These are phyloP conservation scores for Lactarius indigo DNA, from an alignment of 768 basidiomycete species.

Conservation along the genomic window DNA sequence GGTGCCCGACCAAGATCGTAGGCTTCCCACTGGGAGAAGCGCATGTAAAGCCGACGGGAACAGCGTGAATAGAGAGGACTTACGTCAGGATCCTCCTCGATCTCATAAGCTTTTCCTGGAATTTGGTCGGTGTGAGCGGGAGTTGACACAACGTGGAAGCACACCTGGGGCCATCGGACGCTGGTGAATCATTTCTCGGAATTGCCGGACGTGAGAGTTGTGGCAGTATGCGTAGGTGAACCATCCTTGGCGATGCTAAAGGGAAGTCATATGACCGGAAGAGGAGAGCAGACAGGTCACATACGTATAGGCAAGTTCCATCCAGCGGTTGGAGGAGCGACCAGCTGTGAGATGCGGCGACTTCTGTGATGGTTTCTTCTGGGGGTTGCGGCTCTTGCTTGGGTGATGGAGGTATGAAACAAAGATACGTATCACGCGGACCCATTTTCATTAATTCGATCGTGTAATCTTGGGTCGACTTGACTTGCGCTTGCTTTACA, in stretches of 20 bases:
- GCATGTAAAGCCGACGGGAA: constrained; percentile 25
- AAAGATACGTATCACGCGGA: constrained; percentile 65
- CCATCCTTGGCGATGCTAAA: constrained; percentile 83
- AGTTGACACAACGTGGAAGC: constrained; percentile 18
- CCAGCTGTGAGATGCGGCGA: constrained; percentile 75
- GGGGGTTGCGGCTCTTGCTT: constrained; percentile 43
- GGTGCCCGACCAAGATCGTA: constrained; percentile 77
- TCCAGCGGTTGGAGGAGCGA: constrained; percentile 74
- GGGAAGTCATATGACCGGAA: constrained; percentile 13
- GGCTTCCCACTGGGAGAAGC: constrained; percentile 56
- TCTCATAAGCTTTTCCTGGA: constrained; percentile 61
- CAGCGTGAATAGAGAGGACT: constrained; percentile 33
- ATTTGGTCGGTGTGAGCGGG: constrained; percentile 3
- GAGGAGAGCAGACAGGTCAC: constrained; percentile 37
- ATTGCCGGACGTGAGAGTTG: constrained; percentile 92
- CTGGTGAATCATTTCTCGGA: constrained; percentile 72
- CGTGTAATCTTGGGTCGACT: constrained; percentile 38
- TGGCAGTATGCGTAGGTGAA: constrained; percentile 98
- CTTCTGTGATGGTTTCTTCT: constrained; percentile 56
- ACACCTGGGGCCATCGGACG: constrained; percentile 66
- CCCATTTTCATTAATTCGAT: constrained; percentile 78
- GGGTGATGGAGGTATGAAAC: constrained; percentile 68
- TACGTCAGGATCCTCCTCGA: constrained; percentile 84
- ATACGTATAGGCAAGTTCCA: constrained; percentile 82
- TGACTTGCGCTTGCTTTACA: constrained; percentile 4